These are phyloP conservation scores for Niebla homalea DNA, from an alignment of 495 filamentous ascomycete species.

Conservation along the genomic window DNA sequence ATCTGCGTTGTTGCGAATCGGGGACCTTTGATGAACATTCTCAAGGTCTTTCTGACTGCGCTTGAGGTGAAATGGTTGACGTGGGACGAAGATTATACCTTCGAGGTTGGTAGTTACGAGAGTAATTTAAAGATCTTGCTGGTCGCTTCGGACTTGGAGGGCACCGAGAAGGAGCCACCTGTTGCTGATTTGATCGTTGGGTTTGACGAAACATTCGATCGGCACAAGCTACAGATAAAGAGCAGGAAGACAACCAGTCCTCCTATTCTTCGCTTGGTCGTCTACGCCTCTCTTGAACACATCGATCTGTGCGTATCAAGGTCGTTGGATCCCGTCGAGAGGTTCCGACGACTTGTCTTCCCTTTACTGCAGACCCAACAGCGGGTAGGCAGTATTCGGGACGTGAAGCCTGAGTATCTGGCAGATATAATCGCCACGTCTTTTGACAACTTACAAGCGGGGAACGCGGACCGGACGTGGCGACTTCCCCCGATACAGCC, in stretches of 20 bases:
- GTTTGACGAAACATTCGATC: conserved; percentile 35
- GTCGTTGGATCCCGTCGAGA: conserved; percentile 24
- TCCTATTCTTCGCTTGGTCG: conserved; percentile 39
- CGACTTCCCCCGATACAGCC: conserved; percentile 30
- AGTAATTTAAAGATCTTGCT: conserved; percentile 36
- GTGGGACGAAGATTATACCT: conserved; percentile 26
- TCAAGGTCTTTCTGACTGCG: conserved; percentile 40
- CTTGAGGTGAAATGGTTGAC: conserved; percentile 32
- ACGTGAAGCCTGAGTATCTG: conserved; percentile 30
- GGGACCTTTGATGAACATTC: conserved; percentile 31
- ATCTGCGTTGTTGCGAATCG: conserved; percentile 33
- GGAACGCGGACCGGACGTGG: conserved; percentile 20
- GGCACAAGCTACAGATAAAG: neutral
- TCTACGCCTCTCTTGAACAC: conserved; percentile 44
- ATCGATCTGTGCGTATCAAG: conserved; percentile 37
- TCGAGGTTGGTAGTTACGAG: conserved; percentile 21
- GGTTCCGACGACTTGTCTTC: conserved; percentile 28
- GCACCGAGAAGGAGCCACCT: conserved; percentile 23
- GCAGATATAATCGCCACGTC: conserved; percentile 31
- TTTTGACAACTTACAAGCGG: conserved; percentile 10
- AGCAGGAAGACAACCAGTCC: conserved; percentile 17
- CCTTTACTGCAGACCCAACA: conserved; percentile 28
- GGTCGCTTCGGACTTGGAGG: conserved; percentile 24
- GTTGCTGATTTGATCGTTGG: conserved; percentile 38
- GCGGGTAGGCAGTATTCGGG: conserved; percentile 36